Evolutionary conservation across 1,139 yeast genomes (phyloP), one percentile per base, ranked within the genome.

Genomic region (Kodamaea arcana): DNA sequence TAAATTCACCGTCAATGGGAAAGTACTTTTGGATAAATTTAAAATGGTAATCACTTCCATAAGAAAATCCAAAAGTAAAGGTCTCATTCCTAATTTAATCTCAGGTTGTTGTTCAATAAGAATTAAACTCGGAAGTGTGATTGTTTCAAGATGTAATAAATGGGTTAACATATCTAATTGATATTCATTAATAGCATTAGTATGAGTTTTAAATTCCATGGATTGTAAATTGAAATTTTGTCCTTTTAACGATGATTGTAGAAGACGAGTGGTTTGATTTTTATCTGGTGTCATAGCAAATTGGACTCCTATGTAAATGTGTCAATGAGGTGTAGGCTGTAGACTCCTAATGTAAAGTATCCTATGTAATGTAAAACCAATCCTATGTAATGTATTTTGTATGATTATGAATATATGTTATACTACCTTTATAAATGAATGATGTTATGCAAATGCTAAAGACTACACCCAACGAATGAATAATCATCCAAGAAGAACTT

Each of bases 31-130:
- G 15, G 74, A 61, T 54, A 76, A 66, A 36, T 61, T 60, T 35
- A 74, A 58, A 50, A 70, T 70, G 45, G 67, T 69, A 40, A 68
- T 66, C 23, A 75, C 78, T 45, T 75, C 80, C 69, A 73, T 67
- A 37, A 76, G 54, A 39, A 75, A 73, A 50, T 74, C 79, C 31
- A 76, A 57, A 34, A 75, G 58, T 37, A 69, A 54, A 4, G 76
- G 76, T 34, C 77, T 53, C 77, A 71, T 71, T 34, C 67, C 65
- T 37, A 71, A 51, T 42, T 64, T 69, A 50, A 71, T 71, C 43
- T 71, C 76, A 2, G 76, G 77, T 49, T 71, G 77, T 48, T 69
- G 75, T 45, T 68, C 72, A 39, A 71, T 70, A 37, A 70, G 56
- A 32, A 58, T 45, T 34, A 69, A 54, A 41, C 55, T 62, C 23